Evolutionary conservation across 2,329 filamentous ascomycete species (phyloP), one percentile per base, ranked within the genome.

Genomic region (Decorospora gaudefroyi): DNA sequence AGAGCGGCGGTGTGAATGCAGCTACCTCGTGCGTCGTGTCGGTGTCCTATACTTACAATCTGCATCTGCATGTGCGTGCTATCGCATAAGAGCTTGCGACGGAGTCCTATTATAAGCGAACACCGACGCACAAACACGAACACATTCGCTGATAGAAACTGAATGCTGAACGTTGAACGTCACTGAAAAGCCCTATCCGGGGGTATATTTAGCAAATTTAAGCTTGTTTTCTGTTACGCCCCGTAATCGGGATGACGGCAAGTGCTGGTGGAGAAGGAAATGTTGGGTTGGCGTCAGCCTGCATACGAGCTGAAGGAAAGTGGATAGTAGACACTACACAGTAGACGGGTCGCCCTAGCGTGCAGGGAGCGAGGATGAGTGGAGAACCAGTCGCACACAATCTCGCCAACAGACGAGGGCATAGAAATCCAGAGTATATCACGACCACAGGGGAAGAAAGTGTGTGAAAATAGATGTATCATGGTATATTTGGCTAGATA

Each of bases 401-500:
- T 19, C 19, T 22, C 12, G 28, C 17, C 25, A 32, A 36, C n/a
- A 18, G 19, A 13, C 40, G 41, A 17, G 10, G 32, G 16, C 26
- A 30, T 34, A 10, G 41, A 22, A 18, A 19, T 8, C 12, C 6
- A 42, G 17, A 26, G 27, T 9, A 37, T 15, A 31, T 44, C 40
- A 53, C 43, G 10, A 26, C 25, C 30, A 38, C 8, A 15, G 34
- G 29, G 32, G 13, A 49, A 15, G 11, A 33, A 18, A 16, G 46
- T 35, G 25, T 47, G 41, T 49, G 37, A 47, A 51, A 45, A 45
- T 28, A 38, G n/a, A 30, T 51, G 37, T 38, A 56, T 33, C 46
- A 38, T 59, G 55, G 54, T 58, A 53, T 31, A 57, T 57, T 42
- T 64, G 56, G 61, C 55, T 62, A 60, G 53, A 56, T 48, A 61